Percentiles rank a stretch among this genome's conserved stretches.
phyloP scores from a whole-genome alignment of 2,329 filamentous ascomycete species.

The Venturia aucupariae region DNA sequence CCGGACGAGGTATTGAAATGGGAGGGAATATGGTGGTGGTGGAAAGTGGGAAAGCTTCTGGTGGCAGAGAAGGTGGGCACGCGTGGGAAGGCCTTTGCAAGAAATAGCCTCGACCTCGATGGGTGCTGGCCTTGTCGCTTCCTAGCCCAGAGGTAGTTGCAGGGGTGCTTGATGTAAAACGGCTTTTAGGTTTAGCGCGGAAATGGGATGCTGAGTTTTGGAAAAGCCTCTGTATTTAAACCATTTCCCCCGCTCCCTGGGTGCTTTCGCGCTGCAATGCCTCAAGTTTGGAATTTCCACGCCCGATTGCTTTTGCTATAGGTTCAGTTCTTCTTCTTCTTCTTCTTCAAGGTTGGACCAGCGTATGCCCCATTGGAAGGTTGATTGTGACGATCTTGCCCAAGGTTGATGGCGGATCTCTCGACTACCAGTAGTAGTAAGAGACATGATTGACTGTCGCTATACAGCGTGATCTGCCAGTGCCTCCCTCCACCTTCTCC shows the following conservation, averaged over 20 bases:
- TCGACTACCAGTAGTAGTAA: too few species aligned
- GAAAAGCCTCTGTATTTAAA: background rate
- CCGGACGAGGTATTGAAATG: background rate
- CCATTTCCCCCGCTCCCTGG: too few species aligned
- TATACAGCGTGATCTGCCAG: background rate
- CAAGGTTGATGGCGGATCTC: too few species aligned
- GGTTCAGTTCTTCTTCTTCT: too few species aligned
- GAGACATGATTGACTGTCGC: too few species aligned
- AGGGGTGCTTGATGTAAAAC: constrained; percentile 1
- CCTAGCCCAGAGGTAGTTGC: background rate
- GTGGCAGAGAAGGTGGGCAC: background rate
- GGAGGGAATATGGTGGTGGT: background rate
- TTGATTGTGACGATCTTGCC: too few species aligned
- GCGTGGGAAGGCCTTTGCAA: background rate
- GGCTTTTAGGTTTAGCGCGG: background rate
- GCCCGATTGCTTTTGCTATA: background rate
- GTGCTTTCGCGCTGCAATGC: background rate
- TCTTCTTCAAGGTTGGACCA: too few species aligned
- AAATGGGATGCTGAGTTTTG: background rate
- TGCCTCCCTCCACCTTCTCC: background rate
- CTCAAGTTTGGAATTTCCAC: too few species aligned
- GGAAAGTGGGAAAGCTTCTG: background rate
- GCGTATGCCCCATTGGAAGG: too few species aligned
- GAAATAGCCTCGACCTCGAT: background rate
- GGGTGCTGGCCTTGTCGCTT: background rate